phyloP scores from a whole-genome alignment of 176 grass and related monocot species.

The Eremochloa ophiuroides region DNA sequence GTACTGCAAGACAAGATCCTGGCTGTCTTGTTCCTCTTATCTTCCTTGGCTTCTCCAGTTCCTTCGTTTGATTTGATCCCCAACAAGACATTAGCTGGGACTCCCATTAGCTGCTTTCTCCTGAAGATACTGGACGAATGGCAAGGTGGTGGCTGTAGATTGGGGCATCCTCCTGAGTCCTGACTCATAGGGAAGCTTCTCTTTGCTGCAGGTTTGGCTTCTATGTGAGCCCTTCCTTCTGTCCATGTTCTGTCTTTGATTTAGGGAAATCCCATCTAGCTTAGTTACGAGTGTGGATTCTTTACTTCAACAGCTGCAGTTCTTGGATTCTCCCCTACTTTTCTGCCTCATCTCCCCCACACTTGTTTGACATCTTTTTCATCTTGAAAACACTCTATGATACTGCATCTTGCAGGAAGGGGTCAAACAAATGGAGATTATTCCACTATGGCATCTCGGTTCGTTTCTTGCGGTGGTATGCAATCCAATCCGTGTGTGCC shows the following conservation, averaged over 20 bases:
- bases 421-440: neutral
- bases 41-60: neutral
- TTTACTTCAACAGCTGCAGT: neutral
- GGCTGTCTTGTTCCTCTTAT: neutral
- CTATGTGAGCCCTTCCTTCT: neutral
- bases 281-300: neutral
- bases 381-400: neutral
- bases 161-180: no score
- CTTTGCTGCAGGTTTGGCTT: neutral
- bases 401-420: neutral
- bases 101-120: neutral
- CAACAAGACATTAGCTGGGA: neutral
- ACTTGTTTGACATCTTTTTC: neutral
- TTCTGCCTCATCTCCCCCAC: neutral
- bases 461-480: conserved; percentile 21
- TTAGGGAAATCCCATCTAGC: no score
- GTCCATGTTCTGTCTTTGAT: neutral
- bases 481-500: neutral
- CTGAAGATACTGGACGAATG: neutral
- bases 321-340: neutral
- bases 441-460: neutral
- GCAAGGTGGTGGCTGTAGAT: neutral
- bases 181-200: no score
- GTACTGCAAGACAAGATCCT: neutral
- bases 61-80: neutral